A percentile compares a stretch with the other conserved stretches of the same genome.
phyloP scores from a whole-genome alignment of 257 asterid genomes.

The Nicotiana paniculata region DNA sequence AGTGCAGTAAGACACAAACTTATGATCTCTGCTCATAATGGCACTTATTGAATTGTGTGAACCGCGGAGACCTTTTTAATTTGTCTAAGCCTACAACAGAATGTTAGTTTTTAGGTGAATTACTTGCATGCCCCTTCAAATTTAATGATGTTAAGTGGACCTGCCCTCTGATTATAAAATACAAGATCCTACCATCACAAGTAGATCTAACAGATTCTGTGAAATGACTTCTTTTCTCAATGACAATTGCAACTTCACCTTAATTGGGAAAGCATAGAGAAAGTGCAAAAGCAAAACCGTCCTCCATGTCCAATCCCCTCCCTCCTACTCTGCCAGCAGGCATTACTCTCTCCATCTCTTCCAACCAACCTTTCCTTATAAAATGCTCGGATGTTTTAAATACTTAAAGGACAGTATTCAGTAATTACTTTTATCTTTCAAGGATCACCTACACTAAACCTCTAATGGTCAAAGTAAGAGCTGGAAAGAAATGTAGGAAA shows the following conservation, averaged over 20 bases:
- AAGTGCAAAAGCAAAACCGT: not conserved
- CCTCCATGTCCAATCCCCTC: not conserved
- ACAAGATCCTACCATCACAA: not conserved
- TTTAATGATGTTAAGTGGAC: not conserved
- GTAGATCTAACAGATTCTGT: not conserved
- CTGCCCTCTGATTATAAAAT: not conserved
- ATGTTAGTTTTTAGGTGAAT: not conserved
- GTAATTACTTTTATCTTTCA: not conserved
- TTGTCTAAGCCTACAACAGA: not conserved
- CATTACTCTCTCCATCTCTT: slow-evolving; percentile 2
- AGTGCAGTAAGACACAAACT: not conserved
- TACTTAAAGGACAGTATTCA: not conserved
- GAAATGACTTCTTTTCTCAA: not conserved
- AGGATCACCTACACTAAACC: not conserved
- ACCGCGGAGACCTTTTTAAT: not conserved
- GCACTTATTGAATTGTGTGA: no score
- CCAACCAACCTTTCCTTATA: not conserved
- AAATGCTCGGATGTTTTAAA: not conserved
- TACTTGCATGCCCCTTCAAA: not conserved
- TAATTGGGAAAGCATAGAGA: not conserved
- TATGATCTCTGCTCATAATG: not conserved
- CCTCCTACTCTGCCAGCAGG: not conserved
- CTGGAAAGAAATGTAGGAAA: not conserved
- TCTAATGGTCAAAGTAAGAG: not conserved
- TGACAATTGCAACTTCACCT: not conserved